A percentile compares a stretch with the other conserved stretches of the same genome.
Conservation (phyloP, 2,329 filamentous ascomycete species). For the Colletotrichum karsti region DNA sequence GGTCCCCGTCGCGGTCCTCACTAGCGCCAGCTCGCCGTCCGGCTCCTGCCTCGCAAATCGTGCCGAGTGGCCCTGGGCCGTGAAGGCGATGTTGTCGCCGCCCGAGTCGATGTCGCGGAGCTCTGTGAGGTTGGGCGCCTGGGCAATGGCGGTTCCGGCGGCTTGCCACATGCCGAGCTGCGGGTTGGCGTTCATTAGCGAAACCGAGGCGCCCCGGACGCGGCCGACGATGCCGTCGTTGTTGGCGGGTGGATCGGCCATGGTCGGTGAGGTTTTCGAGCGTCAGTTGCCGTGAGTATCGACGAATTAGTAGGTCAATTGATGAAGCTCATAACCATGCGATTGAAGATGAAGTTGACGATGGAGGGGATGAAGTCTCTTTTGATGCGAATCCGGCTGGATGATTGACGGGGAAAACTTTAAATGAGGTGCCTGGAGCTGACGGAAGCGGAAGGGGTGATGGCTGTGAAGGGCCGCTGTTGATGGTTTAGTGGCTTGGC, state of each 20-base stretch:
- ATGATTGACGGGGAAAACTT: neutral
- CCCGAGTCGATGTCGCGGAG: slow-evolving; percentile 37
- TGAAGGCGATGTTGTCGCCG: slow-evolving; percentile 38
- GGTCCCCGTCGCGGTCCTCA: slow-evolving; percentile 28
- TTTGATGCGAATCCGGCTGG: neutral
- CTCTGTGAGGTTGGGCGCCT: slow-evolving; percentile 38
- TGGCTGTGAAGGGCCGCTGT: neutral
- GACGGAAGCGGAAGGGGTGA: neutral
- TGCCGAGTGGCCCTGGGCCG: slow-evolving; percentile 37
- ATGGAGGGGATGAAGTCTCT: neutral
- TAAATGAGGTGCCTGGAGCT: neutral
- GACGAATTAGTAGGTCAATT: neutral
- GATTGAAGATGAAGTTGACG: neutral
- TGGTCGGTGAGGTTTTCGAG: neutral
- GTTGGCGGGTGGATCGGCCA: slow-evolving; percentile 14
- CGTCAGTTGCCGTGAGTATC: neutral
- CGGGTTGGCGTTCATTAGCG: slow-evolving; percentile 36
- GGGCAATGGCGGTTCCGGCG: slow-evolving; percentile 39
- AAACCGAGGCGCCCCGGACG: slow-evolving; percentile 36
- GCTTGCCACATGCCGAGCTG: slow-evolving; percentile 41
- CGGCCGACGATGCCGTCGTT: slow-evolving; percentile 32
- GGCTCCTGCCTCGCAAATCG: slow-evolving; percentile 34
- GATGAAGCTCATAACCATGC: neutral
- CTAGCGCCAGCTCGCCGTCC: slow-evolving; percentile 34
- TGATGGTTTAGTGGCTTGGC: neutral